These are phyloP conservation scores for Marchantia paleacea DNA, from an alignment of 225 moss, liverwort and hornwort genomes.

Conservation along the genomic window DNA sequence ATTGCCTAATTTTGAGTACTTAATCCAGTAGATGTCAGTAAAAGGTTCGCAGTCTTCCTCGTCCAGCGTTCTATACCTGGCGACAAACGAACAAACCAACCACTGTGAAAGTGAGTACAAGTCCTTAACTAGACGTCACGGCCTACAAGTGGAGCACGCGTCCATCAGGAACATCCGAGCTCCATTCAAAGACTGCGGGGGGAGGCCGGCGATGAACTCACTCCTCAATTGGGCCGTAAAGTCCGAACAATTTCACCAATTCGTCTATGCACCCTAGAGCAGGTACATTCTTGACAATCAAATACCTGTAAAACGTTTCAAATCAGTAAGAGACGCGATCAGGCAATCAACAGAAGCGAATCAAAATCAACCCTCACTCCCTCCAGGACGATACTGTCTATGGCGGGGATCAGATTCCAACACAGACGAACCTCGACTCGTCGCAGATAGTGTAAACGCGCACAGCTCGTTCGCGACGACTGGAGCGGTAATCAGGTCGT, in stretches of 20 bases:
- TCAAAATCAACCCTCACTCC: neutral
- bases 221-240: conserved; percentile 91
- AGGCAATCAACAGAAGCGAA: neutral
- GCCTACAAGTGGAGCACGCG: neutral
- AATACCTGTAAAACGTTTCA: conserved; percentile 44
- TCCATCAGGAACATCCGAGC: neutral
- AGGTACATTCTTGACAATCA: conserved; percentile 88
- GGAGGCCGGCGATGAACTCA: conserved; percentile 27
- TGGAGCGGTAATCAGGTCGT: conserved; percentile 65
- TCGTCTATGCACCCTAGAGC: conserved; percentile 88
- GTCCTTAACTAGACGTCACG: neutral
- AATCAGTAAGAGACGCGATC: too few species aligned
- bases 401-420: neutral
- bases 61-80: conserved; percentile 80
- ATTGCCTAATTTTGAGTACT: conserved; percentile 71
- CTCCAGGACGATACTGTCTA: neutral
- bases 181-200: too few species aligned
- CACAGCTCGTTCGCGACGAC: conserved; percentile 61
- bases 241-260: conserved; percentile 79
- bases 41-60: conserved; percentile 92
- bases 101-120: neutral
- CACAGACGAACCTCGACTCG: conserved; percentile 64
- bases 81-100: neutral
- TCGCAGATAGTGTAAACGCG: conserved; percentile 87
- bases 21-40: conserved; percentile 94